Evolutionary conservation across 495 filamentous ascomycete genomes (phyloP).

Genomic region (Penicillium antarcticum): DNA sequence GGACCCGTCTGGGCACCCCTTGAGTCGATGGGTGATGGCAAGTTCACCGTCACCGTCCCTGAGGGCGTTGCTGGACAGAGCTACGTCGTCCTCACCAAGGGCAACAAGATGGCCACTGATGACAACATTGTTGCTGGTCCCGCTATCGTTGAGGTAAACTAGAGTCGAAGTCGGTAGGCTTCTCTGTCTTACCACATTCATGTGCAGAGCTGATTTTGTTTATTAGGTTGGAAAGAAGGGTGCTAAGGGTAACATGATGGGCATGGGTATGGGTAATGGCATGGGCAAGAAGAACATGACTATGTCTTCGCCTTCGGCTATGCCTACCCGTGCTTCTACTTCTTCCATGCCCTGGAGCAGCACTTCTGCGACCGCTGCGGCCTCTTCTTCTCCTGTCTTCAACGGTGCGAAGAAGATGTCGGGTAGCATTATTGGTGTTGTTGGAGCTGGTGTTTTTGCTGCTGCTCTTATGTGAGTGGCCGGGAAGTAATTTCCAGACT

Average conservation of each 20-base stretch:
- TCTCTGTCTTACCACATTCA: background rate
- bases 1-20: conserved; percentile 31
- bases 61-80: conserved; percentile 31
- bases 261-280: background rate
- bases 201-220: conserved; percentile 6
- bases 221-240: conserved; percentile 8
- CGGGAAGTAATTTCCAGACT: background rate
- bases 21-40: conserved; percentile 19
- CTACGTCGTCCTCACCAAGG: conserved; percentile 35
- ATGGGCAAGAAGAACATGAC: conserved; percentile 1
- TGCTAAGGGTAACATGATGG: conserved; percentile 1
- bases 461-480: conserved; percentile 2
- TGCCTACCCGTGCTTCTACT: conserved; percentile 3
- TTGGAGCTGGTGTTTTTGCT: background rate
- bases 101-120: conserved; percentile 20
- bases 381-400: conserved; percentile 7
- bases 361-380: background rate
- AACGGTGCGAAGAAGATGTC: background rate
- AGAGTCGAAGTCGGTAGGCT: background rate
- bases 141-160: conserved; percentile 33
- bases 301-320: conserved; percentile 4
- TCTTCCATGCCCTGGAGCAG: background rate
- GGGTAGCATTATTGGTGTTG: conserved; percentile 1
- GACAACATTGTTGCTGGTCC: conserved; percentile 32
- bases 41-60: conserved; percentile 35